phyloP scores from a whole-genome alignment of 1,139 yeast genomes.

The Groenewaldozyma sp. region DNA sequence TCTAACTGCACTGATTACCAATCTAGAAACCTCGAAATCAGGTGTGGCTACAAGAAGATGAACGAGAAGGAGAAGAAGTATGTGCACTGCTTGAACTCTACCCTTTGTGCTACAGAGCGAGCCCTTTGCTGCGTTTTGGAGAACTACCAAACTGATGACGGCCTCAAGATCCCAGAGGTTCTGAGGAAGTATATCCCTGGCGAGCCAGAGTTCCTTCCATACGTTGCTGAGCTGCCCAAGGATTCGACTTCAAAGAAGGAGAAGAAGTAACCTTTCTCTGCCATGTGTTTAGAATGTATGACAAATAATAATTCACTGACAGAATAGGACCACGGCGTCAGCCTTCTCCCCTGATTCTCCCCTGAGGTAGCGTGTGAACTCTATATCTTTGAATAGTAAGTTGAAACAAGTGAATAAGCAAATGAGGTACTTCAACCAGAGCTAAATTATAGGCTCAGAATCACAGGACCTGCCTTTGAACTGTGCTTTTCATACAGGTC shows the following conservation, averaged over 20 bases:
- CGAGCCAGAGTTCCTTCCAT: constrained; percentile 94
- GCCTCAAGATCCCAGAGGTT: constrained; percentile 87
- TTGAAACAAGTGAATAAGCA: too few species aligned
- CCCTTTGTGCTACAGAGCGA: constrained; percentile 96
- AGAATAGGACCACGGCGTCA: too few species aligned
- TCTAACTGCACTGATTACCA: constrained; percentile 99
- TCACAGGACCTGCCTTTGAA: too few species aligned
- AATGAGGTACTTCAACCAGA: too few species aligned
- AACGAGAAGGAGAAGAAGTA: constrained; percentile 95
- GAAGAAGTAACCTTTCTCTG: too few species aligned
- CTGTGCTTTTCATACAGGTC: too few species aligned
- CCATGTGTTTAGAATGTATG: too few species aligned
- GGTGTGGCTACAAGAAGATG: constrained; percentile 96
- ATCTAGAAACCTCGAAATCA: constrained; percentile 94
- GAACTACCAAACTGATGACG: constrained; percentile 96
- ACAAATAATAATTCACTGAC: too few species aligned
- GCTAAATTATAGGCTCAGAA: too few species aligned
- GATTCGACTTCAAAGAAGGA: constrained; percentile 42
- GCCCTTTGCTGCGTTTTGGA: constrained; percentile 95
- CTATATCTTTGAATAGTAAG: too few species aligned
- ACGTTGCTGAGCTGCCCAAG: constrained; percentile 83
- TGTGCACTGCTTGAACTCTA: constrained; percentile 96
- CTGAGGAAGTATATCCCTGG: constrained; percentile 95
- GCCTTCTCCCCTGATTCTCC: too few species aligned
- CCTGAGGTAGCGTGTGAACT: too few species aligned